These are phyloP conservation scores for Vitis labrusca DNA, from an alignment of 164 flowering plant species.

Conservation along the genomic window DNA sequence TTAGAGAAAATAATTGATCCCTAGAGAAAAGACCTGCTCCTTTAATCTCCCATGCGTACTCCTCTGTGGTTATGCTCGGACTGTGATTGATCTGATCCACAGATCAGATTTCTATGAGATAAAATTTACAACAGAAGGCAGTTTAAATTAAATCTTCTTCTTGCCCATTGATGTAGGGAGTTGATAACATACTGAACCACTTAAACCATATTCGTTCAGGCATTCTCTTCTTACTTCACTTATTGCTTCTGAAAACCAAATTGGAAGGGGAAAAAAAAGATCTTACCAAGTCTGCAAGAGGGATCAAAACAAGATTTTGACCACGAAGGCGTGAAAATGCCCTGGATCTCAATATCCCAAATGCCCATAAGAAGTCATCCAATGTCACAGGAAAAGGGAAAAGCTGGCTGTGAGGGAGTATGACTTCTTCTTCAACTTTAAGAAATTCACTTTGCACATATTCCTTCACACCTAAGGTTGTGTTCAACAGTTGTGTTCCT, in stretches of 20 bases:
- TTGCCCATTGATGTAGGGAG: too few relatives aligned
- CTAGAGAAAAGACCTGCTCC: conserved; percentile 92
- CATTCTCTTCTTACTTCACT: neutral
- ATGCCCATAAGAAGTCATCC: conserved; percentile 94
- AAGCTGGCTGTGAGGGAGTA: conserved; percentile 59
- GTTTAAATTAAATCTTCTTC: too few relatives aligned
- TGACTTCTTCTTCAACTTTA: conserved; percentile 62
- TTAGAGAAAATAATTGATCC: conserved; percentile 70
- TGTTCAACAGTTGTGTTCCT: conserved; percentile 88
- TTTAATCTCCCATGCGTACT: conserved; percentile 76
- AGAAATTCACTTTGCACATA: conserved; percentile 71
- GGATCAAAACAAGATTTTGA: conserved; percentile 81
- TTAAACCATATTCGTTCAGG: neutral
- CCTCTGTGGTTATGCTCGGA: conserved; percentile 64
- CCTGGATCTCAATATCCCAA: conserved; percentile 87
- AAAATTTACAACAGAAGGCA: neutral
- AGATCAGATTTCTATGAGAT: neutral
- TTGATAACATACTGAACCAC: too few relatives aligned
- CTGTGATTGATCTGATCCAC: conserved; percentile 73
- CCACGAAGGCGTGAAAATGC: conserved; percentile 90
- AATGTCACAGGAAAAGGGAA: conserved; percentile 67
- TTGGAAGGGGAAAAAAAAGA: neutral
- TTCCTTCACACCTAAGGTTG: conserved; percentile 73
- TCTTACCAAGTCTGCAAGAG: conserved; percentile 82
- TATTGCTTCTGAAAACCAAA: neutral